phyloP scores from a whole-genome alignment of 2,329 filamentous ascomycete genomes.

The Graphium sp. region DNA sequence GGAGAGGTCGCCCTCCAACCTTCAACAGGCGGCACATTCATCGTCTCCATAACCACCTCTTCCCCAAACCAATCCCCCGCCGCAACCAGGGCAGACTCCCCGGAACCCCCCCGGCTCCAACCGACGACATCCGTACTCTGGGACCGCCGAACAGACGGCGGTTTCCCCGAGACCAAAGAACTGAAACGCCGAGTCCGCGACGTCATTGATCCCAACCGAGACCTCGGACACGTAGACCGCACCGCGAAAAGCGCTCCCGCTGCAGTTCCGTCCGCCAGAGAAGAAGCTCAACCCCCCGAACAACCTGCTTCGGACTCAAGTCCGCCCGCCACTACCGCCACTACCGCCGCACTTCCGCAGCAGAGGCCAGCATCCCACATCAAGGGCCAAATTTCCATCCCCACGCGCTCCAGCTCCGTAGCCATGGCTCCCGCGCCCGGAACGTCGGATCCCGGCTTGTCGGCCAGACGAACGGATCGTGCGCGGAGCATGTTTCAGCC shows the following conservation, averaged over 20 bases:
- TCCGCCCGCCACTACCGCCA: too few relatives aligned
- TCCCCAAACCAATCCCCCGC: constrained; percentile 5
- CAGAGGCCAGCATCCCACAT: too few relatives aligned
- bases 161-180: constrained; percentile 89
- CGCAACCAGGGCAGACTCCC: not conserved
- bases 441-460: too few relatives aligned
- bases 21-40: constrained; percentile 68
- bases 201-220: constrained; percentile 58
- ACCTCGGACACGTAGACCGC: constrained; percentile 70
- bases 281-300: constrained; percentile 2
- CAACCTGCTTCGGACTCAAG: too few relatives aligned
- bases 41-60: constrained; percentile 43
- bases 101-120: constrained; percentile 1
- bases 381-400: too few relatives aligned
- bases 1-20: constrained; percentile 83
- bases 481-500: too few relatives aligned
- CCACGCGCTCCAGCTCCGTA: too few relatives aligned
- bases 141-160: constrained; percentile 75
- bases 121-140: constrained; percentile 48
- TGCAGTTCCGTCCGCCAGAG: not conserved
- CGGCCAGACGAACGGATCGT: too few relatives aligned
- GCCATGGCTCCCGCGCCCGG: too few relatives aligned
- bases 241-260: not conserved
- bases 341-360: too few relatives aligned
- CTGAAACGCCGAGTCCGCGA: constrained; percentile 75